Percentiles rank a stretch among this genome's conserved stretches.
phyloP scores from a whole-genome alignment of 2,329 filamentous ascomycete genomes.

The Fusarium redolens region DNA sequence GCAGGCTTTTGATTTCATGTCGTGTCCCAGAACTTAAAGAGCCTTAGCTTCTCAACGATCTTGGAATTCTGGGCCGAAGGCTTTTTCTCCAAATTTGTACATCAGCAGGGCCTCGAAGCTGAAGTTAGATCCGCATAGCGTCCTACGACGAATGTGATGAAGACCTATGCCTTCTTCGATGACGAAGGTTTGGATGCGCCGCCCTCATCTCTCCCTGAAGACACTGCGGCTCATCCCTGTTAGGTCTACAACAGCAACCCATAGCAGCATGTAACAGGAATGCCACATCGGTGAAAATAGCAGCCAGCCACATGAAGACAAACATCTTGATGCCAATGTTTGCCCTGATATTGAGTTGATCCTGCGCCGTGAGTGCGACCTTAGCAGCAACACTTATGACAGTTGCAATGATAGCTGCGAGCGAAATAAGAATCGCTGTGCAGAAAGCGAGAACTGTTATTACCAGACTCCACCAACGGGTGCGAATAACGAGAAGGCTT shows the following conservation, averaged over 20 bases:
- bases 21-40: neutral
- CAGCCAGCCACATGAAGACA: constrained; percentile 89
- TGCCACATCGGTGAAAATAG: constrained; percentile 72
- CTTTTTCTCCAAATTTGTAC: neutral
- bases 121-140: neutral
- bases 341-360: constrained; percentile 80
- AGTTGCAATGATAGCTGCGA: constrained; percentile 80
- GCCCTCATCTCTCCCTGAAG: constrained; percentile 37
- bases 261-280: constrained; percentile 80
- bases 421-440: constrained; percentile 73
- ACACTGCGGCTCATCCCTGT: constrained; percentile 28
- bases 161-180: constrained; percentile 39
- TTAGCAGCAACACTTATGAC: constrained; percentile 86
- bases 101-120: neutral
- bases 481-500: constrained; percentile 65
- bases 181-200: constrained; percentile 46
- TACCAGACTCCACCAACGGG: constrained; percentile 73
- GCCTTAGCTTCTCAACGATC: neutral
- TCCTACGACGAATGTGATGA: constrained; percentile 28
- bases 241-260: constrained; percentile 76
- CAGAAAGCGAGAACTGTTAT: constrained; percentile 76
- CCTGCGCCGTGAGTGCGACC: constrained; percentile 77
- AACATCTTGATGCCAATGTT: constrained; percentile 80
- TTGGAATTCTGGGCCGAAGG: neutral
- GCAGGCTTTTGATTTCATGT: neutral